Conservation (phyloP, 2,329 filamentous ascomycete genomes). For the Acrocalymma vagum region DNA sequence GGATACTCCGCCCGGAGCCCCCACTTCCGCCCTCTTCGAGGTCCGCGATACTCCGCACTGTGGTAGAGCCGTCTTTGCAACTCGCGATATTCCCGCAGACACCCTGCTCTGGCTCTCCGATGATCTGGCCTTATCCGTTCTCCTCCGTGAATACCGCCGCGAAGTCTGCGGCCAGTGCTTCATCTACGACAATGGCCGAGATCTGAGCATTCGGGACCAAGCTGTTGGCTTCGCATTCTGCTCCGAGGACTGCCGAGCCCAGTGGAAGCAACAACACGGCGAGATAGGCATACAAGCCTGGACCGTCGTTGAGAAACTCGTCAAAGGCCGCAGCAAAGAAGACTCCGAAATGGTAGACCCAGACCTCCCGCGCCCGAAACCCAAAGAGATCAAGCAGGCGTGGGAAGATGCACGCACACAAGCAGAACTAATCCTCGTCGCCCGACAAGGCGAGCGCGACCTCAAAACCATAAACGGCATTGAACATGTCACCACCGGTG, state of each 20-base stretch:
- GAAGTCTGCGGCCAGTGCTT: constrained; percentile 61
- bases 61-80: constrained; percentile 57
- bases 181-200: constrained; percentile 53
- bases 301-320: constrained; percentile 43
- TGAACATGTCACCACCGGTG: constrained; percentile 1
- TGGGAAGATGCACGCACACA: constrained; percentile 34
- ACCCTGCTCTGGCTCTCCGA: constrained; percentile 48
- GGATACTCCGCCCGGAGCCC: constrained; percentile 27
- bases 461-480: constrained; percentile 1
- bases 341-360: constrained; percentile 44
- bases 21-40: constrained; percentile 41
- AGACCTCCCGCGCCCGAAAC: constrained; percentile 33
- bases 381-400: constrained; percentile 34
- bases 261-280: constrained; percentile 44
- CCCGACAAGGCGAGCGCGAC: constrained; percentile 20
- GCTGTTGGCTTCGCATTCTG: constrained; percentile 55
- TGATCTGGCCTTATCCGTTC: constrained; percentile 50
- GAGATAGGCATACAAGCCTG: constrained; percentile 42
- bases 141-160: constrained; percentile 56
- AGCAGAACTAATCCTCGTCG: constrained; percentile 35
- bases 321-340: constrained; percentile 39
- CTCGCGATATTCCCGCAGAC: constrained; percentile 37
- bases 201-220: constrained; percentile 48
- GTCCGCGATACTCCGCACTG: constrained; percentile 52
- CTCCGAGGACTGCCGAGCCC: constrained; percentile 40